Percentiles rank a stretch among this genome's conserved stretches.
phyloP scores from a whole-genome alignment of 2,329 filamentous ascomycete species.

The Penicillium brasilianum region DNA sequence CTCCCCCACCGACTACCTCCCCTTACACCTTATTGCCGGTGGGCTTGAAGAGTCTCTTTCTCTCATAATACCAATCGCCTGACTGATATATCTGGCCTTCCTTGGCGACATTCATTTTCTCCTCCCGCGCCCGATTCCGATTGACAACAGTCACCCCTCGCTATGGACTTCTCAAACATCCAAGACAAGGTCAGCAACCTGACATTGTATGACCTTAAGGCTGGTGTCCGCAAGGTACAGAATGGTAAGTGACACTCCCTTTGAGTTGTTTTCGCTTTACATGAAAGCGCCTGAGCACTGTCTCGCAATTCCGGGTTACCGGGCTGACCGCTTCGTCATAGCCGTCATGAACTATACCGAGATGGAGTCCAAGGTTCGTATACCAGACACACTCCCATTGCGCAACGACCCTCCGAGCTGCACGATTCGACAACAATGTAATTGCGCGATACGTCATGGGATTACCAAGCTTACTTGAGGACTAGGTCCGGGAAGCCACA shows the following conservation, averaged over 20 bases:
- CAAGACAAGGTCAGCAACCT: slow-evolving; percentile 89
- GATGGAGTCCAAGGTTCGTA: slow-evolving; percentile 72
- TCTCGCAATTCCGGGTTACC: slow-evolving; percentile 14
- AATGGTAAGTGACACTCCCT: slow-evolving; percentile 73
- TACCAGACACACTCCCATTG: slow-evolving; percentile 21
- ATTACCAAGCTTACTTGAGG: slow-evolving; percentile 28
- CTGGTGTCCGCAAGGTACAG: slow-evolving; percentile 90
- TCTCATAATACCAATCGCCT: slow-evolving; percentile 19
- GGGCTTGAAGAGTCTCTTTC: slow-evolving; percentile 23
- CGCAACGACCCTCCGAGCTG: slow-evolving; percentile 8
- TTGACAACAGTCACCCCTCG: slow-evolving; percentile 31
- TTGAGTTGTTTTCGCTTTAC: slow-evolving; percentile 5
- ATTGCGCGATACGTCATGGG: background rate
- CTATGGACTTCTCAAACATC: slow-evolving; percentile 84
- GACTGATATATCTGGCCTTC: slow-evolving; percentile 4
- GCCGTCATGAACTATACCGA: slow-evolving; percentile 98
- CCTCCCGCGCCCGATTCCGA: slow-evolving; percentile 13
- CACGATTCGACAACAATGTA: too few relatives aligned
- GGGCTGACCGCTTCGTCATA: slow-evolving; percentile 47
- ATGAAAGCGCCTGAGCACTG: slow-evolving; percentile 8
- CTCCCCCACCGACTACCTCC: slow-evolving; percentile 27
- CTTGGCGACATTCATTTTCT: slow-evolving; percentile 9
- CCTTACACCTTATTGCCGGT: slow-evolving; percentile 21
- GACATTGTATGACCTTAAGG: slow-evolving; percentile 93
- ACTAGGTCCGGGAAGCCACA: slow-evolving; percentile 90